A percentile compares a stretch with the other conserved stretches of the same genome.
Evolutionary conservation across 2,329 filamentous ascomycete species (phyloP).

Genomic region (Fusarium chuoi): DNA sequence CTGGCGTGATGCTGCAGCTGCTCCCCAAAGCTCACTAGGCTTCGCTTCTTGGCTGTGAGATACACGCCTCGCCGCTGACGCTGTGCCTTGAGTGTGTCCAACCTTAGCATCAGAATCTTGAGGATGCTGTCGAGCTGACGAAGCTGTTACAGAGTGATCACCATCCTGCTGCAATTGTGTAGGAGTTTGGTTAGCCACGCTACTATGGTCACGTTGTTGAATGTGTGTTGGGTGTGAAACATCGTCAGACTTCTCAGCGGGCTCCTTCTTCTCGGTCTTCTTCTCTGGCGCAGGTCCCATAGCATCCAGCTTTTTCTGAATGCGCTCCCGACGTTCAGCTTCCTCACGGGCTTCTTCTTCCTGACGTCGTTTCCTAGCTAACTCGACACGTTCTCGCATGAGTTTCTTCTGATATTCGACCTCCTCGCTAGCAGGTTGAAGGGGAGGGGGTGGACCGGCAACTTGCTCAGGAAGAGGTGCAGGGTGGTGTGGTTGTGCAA

Average conservation of each 20-base stretch:
- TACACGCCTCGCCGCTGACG: slow-evolving; percentile 41
- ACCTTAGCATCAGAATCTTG: slow-evolving; percentile 22
- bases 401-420: slow-evolving; percentile 74
- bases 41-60: slow-evolving; percentile 50
- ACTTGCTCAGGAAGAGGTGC: slow-evolving; percentile 45
- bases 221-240: slow-evolving; percentile 46
- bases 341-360: slow-evolving; percentile 79
- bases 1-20: slow-evolving; percentile 50
- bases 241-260: slow-evolving; percentile 54
- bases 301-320: slow-evolving; percentile 77
- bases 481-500: slow-evolving; percentile 53
- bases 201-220: slow-evolving; percentile 47
- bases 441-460: slow-evolving; percentile 45
- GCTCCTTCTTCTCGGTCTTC: slow-evolving; percentile 65
- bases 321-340: slow-evolving; percentile 75
- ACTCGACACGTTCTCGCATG: slow-evolving; percentile 77
- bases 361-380: slow-evolving; percentile 73
- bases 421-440: slow-evolving; percentile 61
- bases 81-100: slow-evolving; percentile 22
- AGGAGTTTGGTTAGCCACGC: slow-evolving; percentile 8
- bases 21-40: slow-evolving; percentile 52
- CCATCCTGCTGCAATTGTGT: slow-evolving; percentile 35
- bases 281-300: slow-evolving; percentile 73
- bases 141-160: slow-evolving; percentile 1
- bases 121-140: slow-evolving; percentile 13